Conservation (phyloP, 2,329 filamentous ascomycete genomes). For the Alternaria sp. region DNA sequence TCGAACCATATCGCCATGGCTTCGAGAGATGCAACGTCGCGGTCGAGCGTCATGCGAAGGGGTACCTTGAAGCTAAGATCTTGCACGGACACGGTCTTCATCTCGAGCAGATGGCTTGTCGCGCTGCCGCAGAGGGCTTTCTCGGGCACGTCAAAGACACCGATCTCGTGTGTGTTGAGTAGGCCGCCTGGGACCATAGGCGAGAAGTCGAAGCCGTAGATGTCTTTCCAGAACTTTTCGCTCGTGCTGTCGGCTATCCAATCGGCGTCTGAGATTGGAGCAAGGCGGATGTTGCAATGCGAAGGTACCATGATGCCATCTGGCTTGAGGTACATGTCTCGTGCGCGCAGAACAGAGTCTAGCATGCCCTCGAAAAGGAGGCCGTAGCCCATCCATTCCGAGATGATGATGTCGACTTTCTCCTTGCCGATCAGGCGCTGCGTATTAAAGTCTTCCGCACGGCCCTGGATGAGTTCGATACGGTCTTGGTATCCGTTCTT, state of each 20-base stretch:
- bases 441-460: constrained; percentile 84
- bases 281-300: constrained; percentile 82
- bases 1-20: constrained; percentile 95
- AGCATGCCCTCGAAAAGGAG: constrained; percentile 96
- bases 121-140: constrained; percentile 58
- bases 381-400: constrained; percentile 98
- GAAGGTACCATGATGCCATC: constrained; percentile 87
- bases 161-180: constrained; percentile 67
- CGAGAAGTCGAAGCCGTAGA: constrained; percentile 95
- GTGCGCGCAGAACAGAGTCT: constrained; percentile 86
- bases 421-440: constrained; percentile 57
- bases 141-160: constrained; percentile 43
- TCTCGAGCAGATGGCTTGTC: constrained; percentile 77
- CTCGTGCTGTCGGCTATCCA: constrained; percentile 79
- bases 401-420: constrained; percentile 92
- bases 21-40: constrained; percentile 75
- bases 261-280: constrained; percentile 79
- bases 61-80: constrained; percentile 79
- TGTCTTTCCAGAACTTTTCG: constrained; percentile 79
- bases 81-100: constrained; percentile 74
- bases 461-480: constrained; percentile 83
- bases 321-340: constrained; percentile 83
- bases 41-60: constrained; percentile 70
- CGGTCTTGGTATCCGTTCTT: constrained; percentile 77
- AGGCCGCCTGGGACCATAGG: constrained; percentile 86